Percentiles rank a stretch among this genome's conserved stretches.
These are phyloP conservation scores for Pachysandra terminalis DNA, from an alignment of 164 flowering plant species.

Conservation along the genomic window DNA sequence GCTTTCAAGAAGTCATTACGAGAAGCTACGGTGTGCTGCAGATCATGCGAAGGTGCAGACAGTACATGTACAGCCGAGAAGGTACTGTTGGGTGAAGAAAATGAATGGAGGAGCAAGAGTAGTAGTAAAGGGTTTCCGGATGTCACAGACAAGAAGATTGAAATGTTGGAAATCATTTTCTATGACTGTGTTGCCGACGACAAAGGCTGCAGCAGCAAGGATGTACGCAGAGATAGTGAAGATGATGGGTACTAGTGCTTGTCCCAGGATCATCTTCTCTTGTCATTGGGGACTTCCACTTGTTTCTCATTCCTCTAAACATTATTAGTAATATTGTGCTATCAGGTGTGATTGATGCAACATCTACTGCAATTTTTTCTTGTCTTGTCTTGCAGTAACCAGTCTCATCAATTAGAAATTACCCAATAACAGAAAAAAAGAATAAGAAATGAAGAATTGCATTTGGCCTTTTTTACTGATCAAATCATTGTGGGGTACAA, in stretches of 20 bases:
- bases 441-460: too few relatives aligned
- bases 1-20: slow-evolving; percentile 21
- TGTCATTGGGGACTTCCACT: slow-evolving; percentile 61
- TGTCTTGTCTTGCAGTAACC: too few relatives aligned
- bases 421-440: too few relatives aligned
- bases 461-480: too few relatives aligned
- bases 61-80: slow-evolving; percentile 9
- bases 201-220: slow-evolving; percentile 27
- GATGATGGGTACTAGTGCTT: slow-evolving; percentile 27
- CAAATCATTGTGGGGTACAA: too few relatives aligned
- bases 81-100: slow-evolving; percentile 28
- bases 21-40: too few relatives aligned
- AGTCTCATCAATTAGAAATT: too few relatives aligned
- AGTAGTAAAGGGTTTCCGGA: slow-evolving; percentile 26
- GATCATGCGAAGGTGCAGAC: not conserved
- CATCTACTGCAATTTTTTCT: too few relatives aligned
- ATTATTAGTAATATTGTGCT: too few relatives aligned
- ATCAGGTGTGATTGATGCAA: too few relatives aligned
- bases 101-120: slow-evolving; percentile 25
- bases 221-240: slow-evolving; percentile 26
- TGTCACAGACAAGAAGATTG: slow-evolving; percentile 31
- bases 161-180: slow-evolving; percentile 38
- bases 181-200: slow-evolving; percentile 21
- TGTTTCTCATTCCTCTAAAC: slow-evolving; percentile 33
- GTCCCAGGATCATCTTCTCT: slow-evolving; percentile 35